A percentile compares a stretch with the other conserved stretches of the same genome.
phyloP scores from a whole-genome alignment of 495 filamentous ascomycete species.

The Xylaria grammica region DNA sequence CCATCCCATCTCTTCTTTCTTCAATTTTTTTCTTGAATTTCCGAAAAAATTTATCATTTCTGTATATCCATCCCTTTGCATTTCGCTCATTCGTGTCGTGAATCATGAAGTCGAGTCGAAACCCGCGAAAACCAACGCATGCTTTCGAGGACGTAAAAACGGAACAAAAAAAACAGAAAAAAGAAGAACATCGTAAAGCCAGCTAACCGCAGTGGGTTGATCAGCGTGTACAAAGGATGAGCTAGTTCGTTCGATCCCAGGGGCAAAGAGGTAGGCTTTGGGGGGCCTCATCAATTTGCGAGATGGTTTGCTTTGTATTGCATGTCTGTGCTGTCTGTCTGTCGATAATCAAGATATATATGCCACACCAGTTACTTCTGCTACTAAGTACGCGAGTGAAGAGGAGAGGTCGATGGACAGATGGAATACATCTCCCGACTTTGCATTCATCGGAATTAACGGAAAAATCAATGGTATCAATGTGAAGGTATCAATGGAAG shows the following conservation, averaged over 20 bases:
- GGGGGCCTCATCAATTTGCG: background rate
- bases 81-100: conserved; percentile 26
- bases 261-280: background rate
- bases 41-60: too few species aligned
- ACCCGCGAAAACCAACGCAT: background rate
- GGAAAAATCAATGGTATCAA: conserved; percentile 31
- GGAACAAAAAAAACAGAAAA: background rate
- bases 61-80: conserved; percentile 28
- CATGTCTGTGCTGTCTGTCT: background rate
- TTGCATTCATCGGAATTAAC: too few species aligned
- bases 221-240: background rate
- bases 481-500: conserved; percentile 19
- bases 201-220: background rate
- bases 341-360: background rate
- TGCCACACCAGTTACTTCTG: background rate
- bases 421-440: too few species aligned
- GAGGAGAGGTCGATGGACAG: conserved; percentile 18
- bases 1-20: conserved; percentile 20
- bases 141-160: background rate
- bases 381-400: conserved; percentile 7
- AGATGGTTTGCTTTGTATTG: conserved; percentile 10
- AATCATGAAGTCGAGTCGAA: conserved; percentile 30
- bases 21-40: conserved; percentile 23
- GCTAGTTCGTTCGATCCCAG: background rate
- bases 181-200: background rate